A percentile compares a stretch with the other conserved stretches of the same genome.
phyloP scores from a whole-genome alignment of 305 asterid species.

The Nicotiana rustica region DNA sequence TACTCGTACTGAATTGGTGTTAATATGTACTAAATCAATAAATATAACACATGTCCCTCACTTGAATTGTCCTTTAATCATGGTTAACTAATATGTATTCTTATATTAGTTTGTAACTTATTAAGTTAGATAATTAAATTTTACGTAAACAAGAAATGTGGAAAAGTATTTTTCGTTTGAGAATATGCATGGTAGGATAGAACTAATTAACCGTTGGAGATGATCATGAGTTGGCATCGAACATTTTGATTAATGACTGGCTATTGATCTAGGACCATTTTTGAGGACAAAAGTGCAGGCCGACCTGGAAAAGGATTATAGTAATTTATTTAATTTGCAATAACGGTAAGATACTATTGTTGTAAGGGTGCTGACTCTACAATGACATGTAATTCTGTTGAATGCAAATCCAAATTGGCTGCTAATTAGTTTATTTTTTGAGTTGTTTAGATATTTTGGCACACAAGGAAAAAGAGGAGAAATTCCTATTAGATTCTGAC shows the following conservation, averaged over 20 bases:
- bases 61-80: too few relatives aligned
- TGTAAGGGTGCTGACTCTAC: neutral
- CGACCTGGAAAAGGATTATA: neutral
- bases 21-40: too few relatives aligned
- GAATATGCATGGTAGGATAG: neutral
- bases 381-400: slow-evolving; percentile 4
- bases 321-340: neutral
- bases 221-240: neutral
- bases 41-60: too few relatives aligned
- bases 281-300: neutral
- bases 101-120: too few relatives aligned
- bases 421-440: neutral
- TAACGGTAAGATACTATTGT: neutral
- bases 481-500: neutral
- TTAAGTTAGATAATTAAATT: too few relatives aligned
- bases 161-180: too few relatives aligned
- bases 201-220: too few relatives aligned
- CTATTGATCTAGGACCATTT: neutral
- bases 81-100: too few relatives aligned
- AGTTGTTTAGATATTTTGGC: neutral
- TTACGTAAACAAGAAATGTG: too few relatives aligned
- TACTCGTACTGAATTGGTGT: too few relatives aligned
- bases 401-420: slow-evolving; percentile 22
- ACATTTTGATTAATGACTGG: neutral
- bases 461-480: neutral